Conservation (phyloP, 306 rosid genomes). For the Lathyrus sativus region DNA sequence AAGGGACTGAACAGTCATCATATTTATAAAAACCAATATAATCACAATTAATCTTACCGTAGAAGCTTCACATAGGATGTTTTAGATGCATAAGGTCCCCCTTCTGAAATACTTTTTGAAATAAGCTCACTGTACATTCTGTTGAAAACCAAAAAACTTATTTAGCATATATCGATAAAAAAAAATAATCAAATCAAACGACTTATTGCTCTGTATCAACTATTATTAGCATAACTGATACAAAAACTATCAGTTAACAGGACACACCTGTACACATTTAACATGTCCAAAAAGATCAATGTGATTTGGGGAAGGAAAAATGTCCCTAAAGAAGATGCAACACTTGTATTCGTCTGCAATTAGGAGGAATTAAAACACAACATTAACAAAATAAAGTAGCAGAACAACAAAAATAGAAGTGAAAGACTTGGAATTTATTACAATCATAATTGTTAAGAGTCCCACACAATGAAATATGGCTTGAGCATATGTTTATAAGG, state of each 20-base stretch:
- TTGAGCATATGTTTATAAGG: no score
- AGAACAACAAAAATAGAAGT: neutral
- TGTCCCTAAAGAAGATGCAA: constrained; percentile 89
- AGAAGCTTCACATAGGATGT: constrained; percentile 91
- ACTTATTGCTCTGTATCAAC: neutral
- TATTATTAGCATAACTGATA: constrained; percentile 3
- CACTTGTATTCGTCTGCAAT: constrained; percentile 94
- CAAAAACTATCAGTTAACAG: neutral
- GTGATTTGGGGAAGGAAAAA: constrained; percentile 86
- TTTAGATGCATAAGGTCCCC: constrained; percentile 85
- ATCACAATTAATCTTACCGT: constrained; percentile 51
- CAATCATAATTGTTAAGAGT: neutral
- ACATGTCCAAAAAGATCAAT: constrained; percentile 93
- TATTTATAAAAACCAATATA: constrained; percentile 7
- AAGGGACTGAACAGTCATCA: neutral
- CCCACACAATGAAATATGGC: no score
- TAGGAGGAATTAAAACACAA: constrained; percentile 30
- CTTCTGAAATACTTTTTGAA: constrained; percentile 88
- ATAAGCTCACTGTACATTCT: constrained; percentile 99
- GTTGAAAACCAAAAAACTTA: constrained; percentile 34
- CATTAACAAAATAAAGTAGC: neutral
- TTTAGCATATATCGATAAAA: constrained; percentile 8
- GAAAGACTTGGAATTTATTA: neutral
- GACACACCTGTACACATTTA: constrained; percentile 89
- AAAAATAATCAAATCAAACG: constrained; percentile 2